Conservation (phyloP, 306 rosid genomes). For the Mimosa pudica region DNA sequence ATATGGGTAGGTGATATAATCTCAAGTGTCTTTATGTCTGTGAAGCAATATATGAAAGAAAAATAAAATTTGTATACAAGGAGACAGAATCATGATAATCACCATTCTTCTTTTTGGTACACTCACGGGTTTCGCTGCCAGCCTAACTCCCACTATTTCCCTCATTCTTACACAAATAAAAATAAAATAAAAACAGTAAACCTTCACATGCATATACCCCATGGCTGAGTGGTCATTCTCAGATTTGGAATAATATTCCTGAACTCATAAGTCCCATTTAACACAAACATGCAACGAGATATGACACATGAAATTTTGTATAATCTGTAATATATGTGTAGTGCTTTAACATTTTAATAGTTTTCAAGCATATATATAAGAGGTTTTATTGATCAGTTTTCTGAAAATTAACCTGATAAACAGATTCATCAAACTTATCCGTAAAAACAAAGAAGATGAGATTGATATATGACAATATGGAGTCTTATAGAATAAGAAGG, state of each 20-base stretch:
- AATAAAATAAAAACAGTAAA: background rate
- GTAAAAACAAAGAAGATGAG: background rate
- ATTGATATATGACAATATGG: background rate
- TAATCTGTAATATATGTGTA: background rate
- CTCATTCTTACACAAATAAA: background rate
- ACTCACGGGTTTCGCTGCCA: slow-evolving; percentile 7
- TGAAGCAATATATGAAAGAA: slow-evolving; percentile 30
- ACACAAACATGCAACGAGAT: background rate
- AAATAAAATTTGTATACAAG: slow-evolving; percentile 14
- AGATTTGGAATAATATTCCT: slow-evolving; percentile 10
- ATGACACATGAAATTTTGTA: background rate
- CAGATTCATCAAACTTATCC: slow-evolving; percentile 7
- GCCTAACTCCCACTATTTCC: background rate
- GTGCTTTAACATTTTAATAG: background rate
- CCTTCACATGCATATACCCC: background rate
- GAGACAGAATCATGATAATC: slow-evolving; percentile 51
- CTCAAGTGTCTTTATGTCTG: slow-evolving; percentile 18
- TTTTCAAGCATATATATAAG: background rate
- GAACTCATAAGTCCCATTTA: background rate
- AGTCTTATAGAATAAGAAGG: slow-evolving; percentile 2
- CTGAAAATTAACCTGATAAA: background rate
- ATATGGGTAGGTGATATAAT: slow-evolving; percentile 7
- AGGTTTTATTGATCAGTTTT: background rate
- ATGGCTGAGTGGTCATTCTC: background rate
- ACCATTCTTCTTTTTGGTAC: slow-evolving; percentile 24